Base-by-base conservation (phyloP, 306 rosid genomes). In the Cicer yamashitae region DNA sequence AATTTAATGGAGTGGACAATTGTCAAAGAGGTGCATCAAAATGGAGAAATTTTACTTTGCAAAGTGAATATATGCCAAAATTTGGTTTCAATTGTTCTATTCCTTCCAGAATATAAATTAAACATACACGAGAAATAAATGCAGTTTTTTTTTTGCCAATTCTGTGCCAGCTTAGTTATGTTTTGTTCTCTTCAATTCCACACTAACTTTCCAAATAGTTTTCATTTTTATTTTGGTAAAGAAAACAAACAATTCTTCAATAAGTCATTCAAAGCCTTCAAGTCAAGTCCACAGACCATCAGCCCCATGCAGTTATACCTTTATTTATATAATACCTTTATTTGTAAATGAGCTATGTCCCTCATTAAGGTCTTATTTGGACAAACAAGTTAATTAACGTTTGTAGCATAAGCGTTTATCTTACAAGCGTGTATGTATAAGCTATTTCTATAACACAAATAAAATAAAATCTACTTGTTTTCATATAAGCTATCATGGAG, bases 161-260 rank as follows among this genome's bases (percentile, higher is more conserved):
- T 18, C 10, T 15, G 17, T 17, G 67, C 57, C 52, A 63, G 30
- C 45, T 45, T 39, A 22, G 47, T 39, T 63, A 20, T 62, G 51
- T 38, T 45, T 11, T 59, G 25, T 30, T 30, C 56, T 45, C 52
- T 47, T 53, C 20, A 60, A 70, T 10, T 70, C 58, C 68, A 64
- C 18, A 38, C 64, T 39, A 10, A 60, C 9, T 22, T 50, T 44
- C 11, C 15, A 25, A 59, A 12, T 59, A 59, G 9, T 30, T 54
- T 14, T 1, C 5, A 56, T 56, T 56, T 17, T 20, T 3, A 7
- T 58, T 58, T 58, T 48, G 18, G 64, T 7, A 58, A 58, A 25
- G 64, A 58, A 14, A 58, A 11, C 41, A 30, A 58, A 58, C 41
- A 58, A 58, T 57, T 22, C 63, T 57, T 61, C 47, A 62, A 62